Conservation (phyloP, 129 eudicot species). For the Calendula officinalis region DNA sequence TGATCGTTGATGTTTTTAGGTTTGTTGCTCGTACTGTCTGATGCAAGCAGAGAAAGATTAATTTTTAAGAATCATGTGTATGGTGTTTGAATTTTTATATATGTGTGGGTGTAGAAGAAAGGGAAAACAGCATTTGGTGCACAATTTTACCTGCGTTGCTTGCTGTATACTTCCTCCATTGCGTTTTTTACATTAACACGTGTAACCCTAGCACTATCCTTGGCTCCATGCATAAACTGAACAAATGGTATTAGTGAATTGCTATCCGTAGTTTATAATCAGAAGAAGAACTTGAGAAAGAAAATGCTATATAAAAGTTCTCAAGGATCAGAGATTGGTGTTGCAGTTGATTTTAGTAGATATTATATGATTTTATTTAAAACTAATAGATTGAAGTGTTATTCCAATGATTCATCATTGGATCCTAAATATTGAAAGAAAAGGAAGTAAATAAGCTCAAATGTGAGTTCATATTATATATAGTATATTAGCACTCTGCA, state of each 20-base stretch:
- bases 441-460: conserved; percentile 10
- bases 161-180: conserved; percentile 9
- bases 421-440: conserved; percentile 3
- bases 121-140: conserved; percentile 6
- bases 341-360: no score
- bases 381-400: neutral
- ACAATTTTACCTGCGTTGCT: conserved; percentile 10
- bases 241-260: conserved; percentile 6
- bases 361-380: neutral
- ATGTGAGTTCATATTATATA: neutral
- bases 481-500: neutral
- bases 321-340: neutral
- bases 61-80: neutral
- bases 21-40: conserved; percentile 6
- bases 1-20: conserved; percentile 14
- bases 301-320: neutral
- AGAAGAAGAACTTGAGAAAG: conserved; percentile 10
- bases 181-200: neutral
- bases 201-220: neutral
- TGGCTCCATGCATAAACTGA: neutral
- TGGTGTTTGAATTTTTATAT: neutral
- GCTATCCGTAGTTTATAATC: neutral
- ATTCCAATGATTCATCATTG: neutral
- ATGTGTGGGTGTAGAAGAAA: neutral
- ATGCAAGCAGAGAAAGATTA: neutral